Evolutionary conservation across 2,329 filamentous ascomycete species (phyloP).

Genomic region (Reticulascus tulasneorum): DNA sequence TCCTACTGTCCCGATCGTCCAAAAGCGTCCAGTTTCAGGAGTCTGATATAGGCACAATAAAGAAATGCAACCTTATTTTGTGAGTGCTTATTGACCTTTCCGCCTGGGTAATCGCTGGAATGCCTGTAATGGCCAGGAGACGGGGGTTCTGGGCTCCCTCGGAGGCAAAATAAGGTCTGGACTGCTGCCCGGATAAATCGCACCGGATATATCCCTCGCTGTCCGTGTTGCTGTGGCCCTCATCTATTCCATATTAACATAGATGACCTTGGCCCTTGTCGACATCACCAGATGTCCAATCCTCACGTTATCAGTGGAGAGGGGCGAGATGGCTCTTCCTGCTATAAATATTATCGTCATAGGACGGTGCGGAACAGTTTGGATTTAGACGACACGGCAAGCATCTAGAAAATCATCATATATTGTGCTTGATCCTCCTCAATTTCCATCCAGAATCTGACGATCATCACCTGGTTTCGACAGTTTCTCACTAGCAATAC

Average conservation of each 20-base stretch:
- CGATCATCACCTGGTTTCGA: no score
- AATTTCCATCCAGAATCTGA: no score
- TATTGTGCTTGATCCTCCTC: no score
- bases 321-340: neutral
- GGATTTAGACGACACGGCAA: neutral
- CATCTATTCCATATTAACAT: constrained; percentile 1
- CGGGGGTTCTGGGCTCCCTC: no score
- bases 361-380: neutral
- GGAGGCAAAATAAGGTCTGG: neutral
- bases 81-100: neutral
- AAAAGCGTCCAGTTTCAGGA: neutral
- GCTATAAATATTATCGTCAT: neutral
- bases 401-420: no score
- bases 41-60: neutral
- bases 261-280: no score
- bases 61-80: neutral
- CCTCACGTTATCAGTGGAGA: neutral
- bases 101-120: no score
- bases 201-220: neutral
- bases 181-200: neutral
- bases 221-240: neutral
- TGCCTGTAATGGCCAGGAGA: no score
- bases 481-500: no score
- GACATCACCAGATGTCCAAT: neutral
- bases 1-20: neutral